Evolutionary conservation across 192 early-diverging fungal species (phyloP).

Genomic region (Backusella westeae): DNA sequence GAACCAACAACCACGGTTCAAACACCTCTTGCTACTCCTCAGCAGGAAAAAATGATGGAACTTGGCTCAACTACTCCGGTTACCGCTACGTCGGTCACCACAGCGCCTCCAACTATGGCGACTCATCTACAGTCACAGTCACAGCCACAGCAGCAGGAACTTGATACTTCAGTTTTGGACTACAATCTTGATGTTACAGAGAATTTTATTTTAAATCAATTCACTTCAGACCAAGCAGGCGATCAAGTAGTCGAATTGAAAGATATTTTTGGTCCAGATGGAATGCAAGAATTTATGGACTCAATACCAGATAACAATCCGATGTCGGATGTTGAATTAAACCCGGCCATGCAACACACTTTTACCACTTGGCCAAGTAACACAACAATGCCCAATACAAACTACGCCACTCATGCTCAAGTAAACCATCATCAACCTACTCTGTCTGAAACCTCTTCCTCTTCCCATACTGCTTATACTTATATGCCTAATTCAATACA

Average conservation of each 20-base stretch:
- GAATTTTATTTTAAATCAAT: slow-evolving; percentile 42
- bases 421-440: background rate
- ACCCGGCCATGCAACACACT: background rate
- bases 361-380: background rate
- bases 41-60: background rate
- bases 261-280: slow-evolving; percentile 21
- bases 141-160: background rate
- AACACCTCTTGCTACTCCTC: background rate
- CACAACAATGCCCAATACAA: background rate
- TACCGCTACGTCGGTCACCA: background rate
- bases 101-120: background rate
- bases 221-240: slow-evolving; percentile 43
- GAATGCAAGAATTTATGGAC: slow-evolving; percentile 26
- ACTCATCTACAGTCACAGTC: background rate
- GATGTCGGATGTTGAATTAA: slow-evolving; percentile 7
- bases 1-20: background rate
- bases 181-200: slow-evolving; percentile 12
- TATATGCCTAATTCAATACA: background rate
- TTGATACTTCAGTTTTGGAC: background rate
- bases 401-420: background rate
- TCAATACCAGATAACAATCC: slow-evolving; percentile 21
- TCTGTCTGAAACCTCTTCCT: background rate
- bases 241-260: slow-evolving; percentile 38
- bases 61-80: background rate
- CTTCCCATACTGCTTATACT: background rate